Conservation (phyloP, 2,329 filamentous ascomycete species). For the Fusarium palustre region DNA sequence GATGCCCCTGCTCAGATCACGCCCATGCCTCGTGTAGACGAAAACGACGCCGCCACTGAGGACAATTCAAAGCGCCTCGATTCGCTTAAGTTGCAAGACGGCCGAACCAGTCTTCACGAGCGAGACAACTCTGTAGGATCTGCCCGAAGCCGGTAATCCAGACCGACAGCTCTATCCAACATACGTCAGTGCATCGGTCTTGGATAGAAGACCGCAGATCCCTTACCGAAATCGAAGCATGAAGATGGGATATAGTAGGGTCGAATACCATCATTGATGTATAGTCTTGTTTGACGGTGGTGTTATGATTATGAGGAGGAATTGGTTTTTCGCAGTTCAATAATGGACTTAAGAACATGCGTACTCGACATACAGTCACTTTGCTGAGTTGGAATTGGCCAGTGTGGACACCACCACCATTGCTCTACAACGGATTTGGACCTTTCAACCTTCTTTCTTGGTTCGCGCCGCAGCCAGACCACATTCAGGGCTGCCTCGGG, state of each 20-base stretch:
- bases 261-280: conserved; percentile 32
- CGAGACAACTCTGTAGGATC: conserved; percentile 70
- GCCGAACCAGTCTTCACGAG: conserved; percentile 67
- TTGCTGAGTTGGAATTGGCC: conserved; percentile 29
- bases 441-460: conserved; percentile 35
- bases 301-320: conserved; percentile 38
- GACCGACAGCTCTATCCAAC: conserved; percentile 11
- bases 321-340: conserved; percentile 39
- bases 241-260: conserved; percentile 8
- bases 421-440: conserved; percentile 21
- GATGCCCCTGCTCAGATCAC: conserved; percentile 54
- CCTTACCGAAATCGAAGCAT: conserved; percentile 21
- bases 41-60: conserved; percentile 81
- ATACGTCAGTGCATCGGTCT: conserved; percentile 15
- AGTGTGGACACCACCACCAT: conserved; percentile 13
- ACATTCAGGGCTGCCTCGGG: conserved; percentile 14
- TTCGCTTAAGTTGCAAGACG: conserved; percentile 90
- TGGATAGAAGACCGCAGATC: conserved; percentile 24
- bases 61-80: conserved; percentile 90
- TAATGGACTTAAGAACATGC: conserved; percentile 40
- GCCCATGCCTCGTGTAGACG: conserved; percentile 70
- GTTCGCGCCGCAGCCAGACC: conserved; percentile 32
- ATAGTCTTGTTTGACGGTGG: conserved; percentile 29
- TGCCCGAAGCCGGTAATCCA: conserved; percentile 61
- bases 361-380: conserved; percentile 35